These are phyloP conservation scores for Acacia pycnantha DNA, from an alignment of 331 rosid genomes.

Conservation along the genomic window DNA sequence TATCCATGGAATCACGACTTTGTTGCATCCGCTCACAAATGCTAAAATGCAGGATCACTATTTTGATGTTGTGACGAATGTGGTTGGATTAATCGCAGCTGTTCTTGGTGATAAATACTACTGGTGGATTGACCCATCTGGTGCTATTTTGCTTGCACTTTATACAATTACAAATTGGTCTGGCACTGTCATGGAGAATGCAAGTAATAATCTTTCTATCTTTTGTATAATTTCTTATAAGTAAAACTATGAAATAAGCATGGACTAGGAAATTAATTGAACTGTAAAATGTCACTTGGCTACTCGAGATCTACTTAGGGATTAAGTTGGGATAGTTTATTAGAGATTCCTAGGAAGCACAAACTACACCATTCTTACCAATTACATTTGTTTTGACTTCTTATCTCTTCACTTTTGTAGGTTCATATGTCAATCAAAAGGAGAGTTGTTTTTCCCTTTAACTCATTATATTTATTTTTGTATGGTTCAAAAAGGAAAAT, in stretches of 20 bases:
- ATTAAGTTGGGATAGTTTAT: neutral
- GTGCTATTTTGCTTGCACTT: conserved; percentile 85
- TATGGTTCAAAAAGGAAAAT: neutral
- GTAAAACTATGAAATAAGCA: conserved; percentile 1
- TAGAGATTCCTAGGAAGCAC: conserved; percentile 5
- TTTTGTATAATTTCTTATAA: conserved; percentile 8
- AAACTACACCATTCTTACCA: neutral
- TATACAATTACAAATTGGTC: conserved; percentile 90
- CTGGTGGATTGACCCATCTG: conserved; percentile 95
- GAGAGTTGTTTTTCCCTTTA: neutral
- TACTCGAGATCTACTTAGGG: neutral
- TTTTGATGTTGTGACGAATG: conserved; percentile 89
- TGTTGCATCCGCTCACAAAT: conserved; percentile 25
- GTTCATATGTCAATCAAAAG: neutral
- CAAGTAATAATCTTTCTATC: conserved; percentile 39
- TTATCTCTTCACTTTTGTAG: neutral
- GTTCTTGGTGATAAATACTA: conserved; percentile 73
- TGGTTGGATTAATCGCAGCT: conserved; percentile 87
- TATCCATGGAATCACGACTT: conserved; percentile 15
- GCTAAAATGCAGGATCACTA: conserved; percentile 80
- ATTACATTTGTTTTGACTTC: neutral
- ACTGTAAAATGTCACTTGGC: neutral
- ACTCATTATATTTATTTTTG: neutral
- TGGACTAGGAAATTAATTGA: neutral
- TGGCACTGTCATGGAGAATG: conserved; percentile 83